These are phyloP conservation scores for Pseudogymnoascus verrucosus DNA, from an alignment of 2,329 filamentous ascomycete genomes.

Conservation along the genomic window DNA sequence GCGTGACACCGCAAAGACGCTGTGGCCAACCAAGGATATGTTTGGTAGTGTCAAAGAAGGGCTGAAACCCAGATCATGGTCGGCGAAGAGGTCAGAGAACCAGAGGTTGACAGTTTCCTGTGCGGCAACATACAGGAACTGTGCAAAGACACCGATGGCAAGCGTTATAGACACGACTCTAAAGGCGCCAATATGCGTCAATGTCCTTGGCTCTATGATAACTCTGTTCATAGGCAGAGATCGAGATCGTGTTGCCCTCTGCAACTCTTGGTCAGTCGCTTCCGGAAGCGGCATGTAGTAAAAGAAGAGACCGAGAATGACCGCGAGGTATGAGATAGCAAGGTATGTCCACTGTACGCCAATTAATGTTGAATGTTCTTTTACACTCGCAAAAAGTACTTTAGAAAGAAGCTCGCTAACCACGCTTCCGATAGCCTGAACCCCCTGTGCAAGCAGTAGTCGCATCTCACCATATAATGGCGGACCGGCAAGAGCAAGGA, in stretches of 20 bases:
- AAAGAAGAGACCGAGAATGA: slow-evolving; percentile 56
- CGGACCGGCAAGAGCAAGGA: slow-evolving; percentile 62
- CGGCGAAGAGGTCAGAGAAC: slow-evolving; percentile 41
- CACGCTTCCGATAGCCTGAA: slow-evolving; percentile 67
- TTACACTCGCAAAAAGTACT: slow-evolving; percentile 60
- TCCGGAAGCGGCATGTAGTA: slow-evolving; percentile 57
- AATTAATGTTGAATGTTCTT: slow-evolving; percentile 48
- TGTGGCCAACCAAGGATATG: slow-evolving; percentile 34
- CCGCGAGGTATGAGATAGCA: slow-evolving; percentile 64
- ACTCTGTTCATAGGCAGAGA: slow-evolving; percentile 58
- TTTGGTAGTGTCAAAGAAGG: slow-evolving; percentile 30
- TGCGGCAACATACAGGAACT: slow-evolving; percentile 72
- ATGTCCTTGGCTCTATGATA: slow-evolving; percentile 63
- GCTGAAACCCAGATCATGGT: slow-evolving; percentile 30
- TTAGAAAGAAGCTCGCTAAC: slow-evolving; percentile 65
- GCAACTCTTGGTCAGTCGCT: slow-evolving; percentile 36
- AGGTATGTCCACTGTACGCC: slow-evolving; percentile 73
- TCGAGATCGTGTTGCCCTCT: slow-evolving; percentile 51
- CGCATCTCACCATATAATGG: slow-evolving; percentile 65
- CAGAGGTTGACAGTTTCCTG: slow-evolving; percentile 60
- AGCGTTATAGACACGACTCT: slow-evolving; percentile 39
- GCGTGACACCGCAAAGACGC: slow-evolving; percentile 52
- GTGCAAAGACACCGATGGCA: slow-evolving; percentile 63
- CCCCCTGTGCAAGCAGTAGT: slow-evolving; percentile 64
- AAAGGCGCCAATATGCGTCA: slow-evolving; percentile 53